Evolutionary conservation across 306 rosid species (phyloP).

Genomic region (Trifolium pratense): DNA sequence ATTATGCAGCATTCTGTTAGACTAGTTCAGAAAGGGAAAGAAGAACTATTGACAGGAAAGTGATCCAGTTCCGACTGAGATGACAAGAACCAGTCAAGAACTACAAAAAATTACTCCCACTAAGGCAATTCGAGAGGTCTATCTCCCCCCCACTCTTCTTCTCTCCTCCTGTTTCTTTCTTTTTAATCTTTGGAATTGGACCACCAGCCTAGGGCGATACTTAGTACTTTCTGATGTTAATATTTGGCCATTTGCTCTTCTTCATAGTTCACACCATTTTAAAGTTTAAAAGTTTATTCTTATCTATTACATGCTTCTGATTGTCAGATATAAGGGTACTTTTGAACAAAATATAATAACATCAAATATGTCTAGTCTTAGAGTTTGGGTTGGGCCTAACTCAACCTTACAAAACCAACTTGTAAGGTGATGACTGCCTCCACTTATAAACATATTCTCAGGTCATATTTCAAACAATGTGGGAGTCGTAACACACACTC

Average conservation of each 20-base stretch:
- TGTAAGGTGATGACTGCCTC: no score
- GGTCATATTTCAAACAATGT: no score
- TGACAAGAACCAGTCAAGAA: neutral
- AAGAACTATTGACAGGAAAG: neutral
- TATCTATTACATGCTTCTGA: slow-evolving; percentile 1
- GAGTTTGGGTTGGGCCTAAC: no score
- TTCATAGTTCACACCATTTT: slow-evolving; percentile 21
- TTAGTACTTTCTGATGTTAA: neutral
- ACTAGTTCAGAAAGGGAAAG: slow-evolving; percentile 7
- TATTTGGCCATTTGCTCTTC: neutral
- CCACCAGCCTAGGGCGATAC: neutral
- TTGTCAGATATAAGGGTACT: neutral
- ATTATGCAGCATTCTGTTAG: neutral
- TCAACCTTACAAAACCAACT: no score
- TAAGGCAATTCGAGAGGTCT: neutral
- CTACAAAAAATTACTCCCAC: neutral
- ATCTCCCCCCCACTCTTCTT: neutral
- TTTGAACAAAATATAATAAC: slow-evolving; percentile 2
- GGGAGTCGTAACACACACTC: no score
- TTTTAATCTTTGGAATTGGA: slow-evolving; percentile 31
- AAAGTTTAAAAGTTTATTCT: slow-evolving; percentile 19
- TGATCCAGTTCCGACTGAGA: neutral
- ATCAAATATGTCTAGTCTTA: slow-evolving; percentile 14
- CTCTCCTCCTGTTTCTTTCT: neutral
- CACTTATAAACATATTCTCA: no score